These are phyloP conservation scores for Zymoseptoria tritici DNA, from an alignment of 2,329 filamentous ascomycete species.

Conservation along the genomic window DNA sequence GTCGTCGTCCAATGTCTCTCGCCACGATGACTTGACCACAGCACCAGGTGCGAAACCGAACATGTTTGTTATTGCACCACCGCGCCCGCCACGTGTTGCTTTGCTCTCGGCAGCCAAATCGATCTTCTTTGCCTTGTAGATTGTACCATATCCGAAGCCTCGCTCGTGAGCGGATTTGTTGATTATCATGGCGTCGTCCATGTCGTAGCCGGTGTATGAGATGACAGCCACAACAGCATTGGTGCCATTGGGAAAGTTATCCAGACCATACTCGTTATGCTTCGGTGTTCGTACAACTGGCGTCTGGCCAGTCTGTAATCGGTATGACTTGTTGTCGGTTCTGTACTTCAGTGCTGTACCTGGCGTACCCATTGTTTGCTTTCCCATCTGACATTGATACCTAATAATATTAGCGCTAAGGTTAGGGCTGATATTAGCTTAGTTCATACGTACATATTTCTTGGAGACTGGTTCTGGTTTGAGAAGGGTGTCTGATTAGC, in stretches of 20 bases:
- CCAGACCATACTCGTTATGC: conserved; percentile 91
- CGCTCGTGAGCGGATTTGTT: conserved; percentile 96
- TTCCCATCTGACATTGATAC: conserved; percentile 99
- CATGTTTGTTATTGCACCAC: conserved; percentile 62
- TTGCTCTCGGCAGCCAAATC: conserved; percentile 71
- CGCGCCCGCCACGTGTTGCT: conserved; percentile 38
- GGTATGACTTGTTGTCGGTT: conserved; percentile 96
- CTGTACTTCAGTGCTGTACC: conserved; percentile 76
- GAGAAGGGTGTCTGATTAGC: conserved; percentile 99
- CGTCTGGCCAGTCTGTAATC: conserved; percentile 90
- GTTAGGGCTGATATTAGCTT: no score
- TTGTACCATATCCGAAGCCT: conserved; percentile 89
- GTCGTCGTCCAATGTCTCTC: conserved; percentile 73
- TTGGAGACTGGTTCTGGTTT: conserved; percentile 94
- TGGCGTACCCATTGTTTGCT: conserved; percentile 97
- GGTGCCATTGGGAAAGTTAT: conserved; percentile 95
- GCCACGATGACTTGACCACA: conserved; percentile 61
- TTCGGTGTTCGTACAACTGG: conserved; percentile 86
- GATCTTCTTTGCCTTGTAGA: conserved; percentile 96
- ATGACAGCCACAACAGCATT: conserved; percentile 97
- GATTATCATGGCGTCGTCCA: conserved; percentile 99
- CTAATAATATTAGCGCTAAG: no score
- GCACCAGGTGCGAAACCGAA: conserved; percentile 85
- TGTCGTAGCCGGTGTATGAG: conserved; percentile 97
- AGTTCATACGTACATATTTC: no score